Evolutionary conservation across 176 grass and related monocot species (phyloP), one percentile per base, ranked within the genome.

Genomic region (Alopecurus myosuroides): DNA sequence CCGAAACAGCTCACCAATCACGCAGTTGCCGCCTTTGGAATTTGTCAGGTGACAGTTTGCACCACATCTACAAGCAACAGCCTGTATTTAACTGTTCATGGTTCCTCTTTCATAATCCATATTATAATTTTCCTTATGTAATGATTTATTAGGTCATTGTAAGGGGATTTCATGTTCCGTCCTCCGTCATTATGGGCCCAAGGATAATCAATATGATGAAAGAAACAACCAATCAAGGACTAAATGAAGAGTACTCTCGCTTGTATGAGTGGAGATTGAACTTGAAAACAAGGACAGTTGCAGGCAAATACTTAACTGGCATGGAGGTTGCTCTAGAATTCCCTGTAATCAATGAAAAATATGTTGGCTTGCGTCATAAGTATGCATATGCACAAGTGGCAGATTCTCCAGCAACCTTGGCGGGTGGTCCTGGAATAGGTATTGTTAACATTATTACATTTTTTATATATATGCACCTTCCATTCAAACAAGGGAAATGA

Each of bases 201-300:
- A 49, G 28, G 60, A 13, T 63, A 28, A 33, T 0, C 60, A 35
- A 40, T 37, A 56, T 26, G 49, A 68, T 10, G 8, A 20, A 49
- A 13, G 56, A 77, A 37, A 39, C 55, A 18, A 14, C 19, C 74
- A 48, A 64, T 17, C 36, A 57, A 56, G 41, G 5, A 34, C 3
- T 22, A n/a, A 58, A 69, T 18, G 36, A 62, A 8, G 26, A 66
- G 26, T 80, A 36, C 40, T 81, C 69, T 42, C 60, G 58, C 12
- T 37, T 87, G 58, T 82, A 82, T 35, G 58, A 82, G 81, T 82
- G 71, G 85, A 87, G 85, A 48, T 44, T 87, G 31, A 87, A 87
- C 85, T 40, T 87, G 61, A 87, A 58, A 87, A 69, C 78, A 46
- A 70, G 26, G 28, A 19, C 34, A 45, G 14, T 66, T 68, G 14